Percentiles rank a stretch among this genome's conserved stretches.
These are phyloP conservation scores for Yamadazyma kanchanaburiensis DNA, from an alignment of 1,139 yeast species.

Conservation along the genomic window DNA sequence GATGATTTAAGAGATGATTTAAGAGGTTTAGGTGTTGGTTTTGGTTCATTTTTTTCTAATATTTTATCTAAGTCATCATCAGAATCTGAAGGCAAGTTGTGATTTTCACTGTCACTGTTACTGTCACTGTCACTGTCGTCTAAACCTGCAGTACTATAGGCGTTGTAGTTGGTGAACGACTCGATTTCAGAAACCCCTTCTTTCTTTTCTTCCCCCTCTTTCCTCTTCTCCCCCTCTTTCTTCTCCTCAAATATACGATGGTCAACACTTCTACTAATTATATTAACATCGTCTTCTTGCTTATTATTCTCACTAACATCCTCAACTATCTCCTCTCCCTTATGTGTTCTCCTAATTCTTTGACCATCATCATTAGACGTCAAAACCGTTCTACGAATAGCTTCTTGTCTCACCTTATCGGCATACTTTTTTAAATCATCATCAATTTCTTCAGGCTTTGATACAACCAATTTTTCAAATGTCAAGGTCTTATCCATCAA, in stretches of 20 bases:
- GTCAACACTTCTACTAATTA: slow-evolving; percentile 41
- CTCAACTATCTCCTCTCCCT: slow-evolving; percentile 82
- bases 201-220: slow-evolving; percentile 6
- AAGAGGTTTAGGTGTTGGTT: slow-evolving; percentile 1
- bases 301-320: slow-evolving; percentile 27
- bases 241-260: slow-evolving; percentile 34
- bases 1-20: slow-evolving; percentile 7
- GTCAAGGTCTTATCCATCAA: slow-evolving; percentile 23
- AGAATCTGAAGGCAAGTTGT: not conserved
- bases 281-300: slow-evolving; percentile 26
- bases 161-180: slow-evolving; percentile 1
- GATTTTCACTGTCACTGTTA: slow-evolving; percentile 1
- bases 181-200: not conserved
- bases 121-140: slow-evolving; percentile 16
- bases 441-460: slow-evolving; percentile 45
- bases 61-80: slow-evolving; percentile 20
- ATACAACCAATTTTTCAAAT: slow-evolving; percentile 25
- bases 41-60: slow-evolving; percentile 5
- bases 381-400: slow-evolving; percentile 61
- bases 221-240: no score
- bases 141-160: slow-evolving; percentile 7
- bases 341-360: slow-evolving; percentile 73
- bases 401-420: slow-evolving; percentile 66
- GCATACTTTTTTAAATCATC: slow-evolving; percentile 72
- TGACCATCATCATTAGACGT: slow-evolving; percentile 49